Percentiles rank a stretch among this genome's conserved stretches.
Evolutionary conservation across 225 moss, liverwort and hornwort species (phyloP).

Genomic region (Sphagnum contortum): DNA sequence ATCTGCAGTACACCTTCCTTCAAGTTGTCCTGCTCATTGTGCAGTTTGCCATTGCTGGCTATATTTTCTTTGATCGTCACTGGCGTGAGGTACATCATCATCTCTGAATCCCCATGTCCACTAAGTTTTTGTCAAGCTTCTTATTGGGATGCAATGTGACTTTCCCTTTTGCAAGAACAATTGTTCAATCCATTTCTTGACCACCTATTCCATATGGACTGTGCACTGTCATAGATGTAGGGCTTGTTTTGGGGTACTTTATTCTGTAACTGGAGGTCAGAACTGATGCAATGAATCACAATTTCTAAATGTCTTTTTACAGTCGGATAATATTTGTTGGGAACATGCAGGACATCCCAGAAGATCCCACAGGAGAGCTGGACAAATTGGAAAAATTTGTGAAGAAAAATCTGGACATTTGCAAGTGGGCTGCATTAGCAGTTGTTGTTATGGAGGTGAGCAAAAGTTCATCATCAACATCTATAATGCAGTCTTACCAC

Average conservation of each 20-base stretch:
- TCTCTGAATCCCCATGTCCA: too few species aligned
- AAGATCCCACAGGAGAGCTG: conserved; percentile 83
- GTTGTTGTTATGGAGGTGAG: conserved; percentile 76
- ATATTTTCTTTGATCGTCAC: conserved; percentile 69
- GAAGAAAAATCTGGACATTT: conserved; percentile 63
- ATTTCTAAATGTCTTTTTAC: too few species aligned
- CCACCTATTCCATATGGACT: not conserved
- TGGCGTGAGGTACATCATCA: conserved; percentile 56
- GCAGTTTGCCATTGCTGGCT: conserved; percentile 64
- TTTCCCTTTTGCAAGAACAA: too few species aligned
- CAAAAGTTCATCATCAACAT: not conserved
- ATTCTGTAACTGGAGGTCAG: not conserved
- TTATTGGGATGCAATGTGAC: not conserved
- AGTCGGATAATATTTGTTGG: too few species aligned
- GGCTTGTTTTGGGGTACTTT: not conserved
- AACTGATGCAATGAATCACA: not conserved
- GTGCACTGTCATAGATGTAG: not conserved
- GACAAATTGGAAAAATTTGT: conserved; percentile 74
- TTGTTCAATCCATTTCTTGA: too few species aligned
- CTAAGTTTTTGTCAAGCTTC: not conserved
- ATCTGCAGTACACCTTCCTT: conserved; percentile 61
- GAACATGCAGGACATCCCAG: conserved; percentile 58
- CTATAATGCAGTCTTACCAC: not conserved
- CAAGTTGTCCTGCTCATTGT: conserved; percentile 56
- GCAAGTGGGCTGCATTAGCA: conserved; percentile 78